Evolutionary conservation across 1,284 basidiomycete species (phyloP), one percentile per base, ranked within the genome.

Genomic region (Leccinum pallidistipes): DNA sequence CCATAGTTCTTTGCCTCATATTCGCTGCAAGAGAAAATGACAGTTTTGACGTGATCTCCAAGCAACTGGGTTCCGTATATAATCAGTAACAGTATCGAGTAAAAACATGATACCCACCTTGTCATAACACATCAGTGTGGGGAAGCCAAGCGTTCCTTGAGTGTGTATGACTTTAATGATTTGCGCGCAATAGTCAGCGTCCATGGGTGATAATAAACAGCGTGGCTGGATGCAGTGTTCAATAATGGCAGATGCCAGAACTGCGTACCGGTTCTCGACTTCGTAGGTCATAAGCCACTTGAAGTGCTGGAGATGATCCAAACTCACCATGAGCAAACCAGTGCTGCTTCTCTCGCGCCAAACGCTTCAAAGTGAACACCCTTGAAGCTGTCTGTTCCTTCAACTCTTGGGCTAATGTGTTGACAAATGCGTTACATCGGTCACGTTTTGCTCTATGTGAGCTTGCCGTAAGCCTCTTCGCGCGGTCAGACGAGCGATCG

Each of bases 1-100:
- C 94, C 95, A 71, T 96, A 96, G 76, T 98, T 99, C 60, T 91
- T 87, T 7, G 95, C 95, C 77, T 99, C 97, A 68, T 93, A 94
- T 78, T 97, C 97, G 57, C 95, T 97, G 69, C 94, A 96, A 1
- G 92, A 91, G 74, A 96, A 98, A 29, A 98, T 82, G 10, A 95
- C 84, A 8, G 90, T 87, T 52, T 92, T 90, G 52, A 95, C 83
- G 66, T 93, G 88, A 63, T 95, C 91, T 36, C 90, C 87, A 58
- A 97, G 86, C 31, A 97, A 80, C 87, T 95, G 70, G 16, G 27
- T 31, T 50, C 21, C 45, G 43, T 52, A 31, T 53, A 29, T 45
- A 24, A 62, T 71, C 32, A 69, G 60, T 58, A 40, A 58, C 31
- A 31, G 16, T 49, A 34, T 29, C 18, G 18, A 52, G 6, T 24